Conservation (phyloP, 805 yeast species). For the Cyberlindnera mrakii region DNA sequence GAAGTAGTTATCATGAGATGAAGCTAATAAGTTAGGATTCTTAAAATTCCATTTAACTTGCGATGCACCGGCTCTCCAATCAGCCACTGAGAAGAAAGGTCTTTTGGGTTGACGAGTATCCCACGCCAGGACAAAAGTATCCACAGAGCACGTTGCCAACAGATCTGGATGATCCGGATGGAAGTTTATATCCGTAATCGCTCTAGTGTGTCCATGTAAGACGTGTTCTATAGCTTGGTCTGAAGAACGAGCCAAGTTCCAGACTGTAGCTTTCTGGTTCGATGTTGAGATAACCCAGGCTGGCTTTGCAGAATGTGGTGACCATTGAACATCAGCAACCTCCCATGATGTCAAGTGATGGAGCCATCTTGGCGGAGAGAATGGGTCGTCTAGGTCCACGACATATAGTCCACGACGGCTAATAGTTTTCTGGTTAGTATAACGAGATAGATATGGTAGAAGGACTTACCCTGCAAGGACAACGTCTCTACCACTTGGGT, state of each 20-base stretch:
- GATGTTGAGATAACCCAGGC: slow-evolving; percentile 92
- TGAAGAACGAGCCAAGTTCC: slow-evolving; percentile 77
- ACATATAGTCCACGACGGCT: slow-evolving; percentile 73
- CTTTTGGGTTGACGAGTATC: slow-evolving; percentile 75
- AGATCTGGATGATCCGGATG: slow-evolving; percentile 83
- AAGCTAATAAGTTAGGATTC: slow-evolving; percentile 73
- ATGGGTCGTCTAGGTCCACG: slow-evolving; percentile 93
- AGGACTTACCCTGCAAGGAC: slow-evolving; percentile 63
- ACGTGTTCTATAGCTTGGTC: slow-evolving; percentile 78
- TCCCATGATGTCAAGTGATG: slow-evolving; percentile 95
- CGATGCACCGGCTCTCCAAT: slow-evolving; percentile 91
- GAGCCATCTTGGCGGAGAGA: slow-evolving; percentile 89
- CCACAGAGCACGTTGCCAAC: slow-evolving; percentile 89
- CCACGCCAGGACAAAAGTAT: slow-evolving; percentile 84
- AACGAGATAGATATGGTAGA: neutral
- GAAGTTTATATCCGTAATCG: slow-evolving; percentile 93
- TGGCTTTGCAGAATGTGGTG: slow-evolving; percentile 81
- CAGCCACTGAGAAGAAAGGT: slow-evolving; percentile 79
- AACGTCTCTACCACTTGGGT: slow-evolving; percentile 89
- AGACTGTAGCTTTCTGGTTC: slow-evolving; percentile 89
- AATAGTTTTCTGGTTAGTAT: slow-evolving; percentile 4
- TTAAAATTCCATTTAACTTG: slow-evolving; percentile 90
- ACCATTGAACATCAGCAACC: slow-evolving; percentile 98
- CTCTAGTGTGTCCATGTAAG: slow-evolving; percentile 84
- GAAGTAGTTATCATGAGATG: slow-evolving; percentile 77